Base-by-base conservation (phyloP, 768 basidiomycete species). In the Imleria badia region DNA sequence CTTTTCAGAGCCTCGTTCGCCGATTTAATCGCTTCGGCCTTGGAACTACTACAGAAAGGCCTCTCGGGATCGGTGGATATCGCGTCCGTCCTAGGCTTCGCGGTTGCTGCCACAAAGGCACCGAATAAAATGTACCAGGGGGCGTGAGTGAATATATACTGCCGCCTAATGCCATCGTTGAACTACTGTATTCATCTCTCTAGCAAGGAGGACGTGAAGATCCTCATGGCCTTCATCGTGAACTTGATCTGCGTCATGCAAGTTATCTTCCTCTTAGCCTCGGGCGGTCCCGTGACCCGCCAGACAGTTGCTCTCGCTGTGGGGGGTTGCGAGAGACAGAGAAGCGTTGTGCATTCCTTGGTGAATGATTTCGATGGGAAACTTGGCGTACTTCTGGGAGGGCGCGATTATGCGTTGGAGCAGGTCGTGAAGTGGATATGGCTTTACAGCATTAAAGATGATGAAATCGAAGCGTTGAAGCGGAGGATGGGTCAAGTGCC, bases 191-290 rank as follows among this genome's bases (percentile, higher is more conserved):
- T 29, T 33, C 11, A 20, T 41, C 41, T 5, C 26, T 42, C 12
- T 15, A 60, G 60, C 8, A 48, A 51, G 38, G 48, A 31, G 23
- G 48, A 51, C 23, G 60, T 51, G 19, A 61, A 51, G 14, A 19
- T 59, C n/a, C 29, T 61, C 29, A 61, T 61, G 48, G 48, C 31
- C 23, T 61, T 47, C 41, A 53, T 58, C 23, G 43, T 62, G 3
- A 45, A 59, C 45, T n/a, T 61, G 29, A 51, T 59, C 19, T 61
- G 51, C 26, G 42, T 58, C 52, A 61, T 61, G 60, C 60, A 62
- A 26, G 34, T 20, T 10, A 8, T 59, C 19, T 61, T 48, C 30
- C 29, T 58, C 39, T 5, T 62, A 15, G 40, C 49, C 1, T 15
- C 42, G 1, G 36, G 41, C 12, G 10, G 20, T 3, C 41, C 13